Conservation (phyloP, 805 yeast genomes). For the Zygosaccharomyces kombuchaensis region DNA sequence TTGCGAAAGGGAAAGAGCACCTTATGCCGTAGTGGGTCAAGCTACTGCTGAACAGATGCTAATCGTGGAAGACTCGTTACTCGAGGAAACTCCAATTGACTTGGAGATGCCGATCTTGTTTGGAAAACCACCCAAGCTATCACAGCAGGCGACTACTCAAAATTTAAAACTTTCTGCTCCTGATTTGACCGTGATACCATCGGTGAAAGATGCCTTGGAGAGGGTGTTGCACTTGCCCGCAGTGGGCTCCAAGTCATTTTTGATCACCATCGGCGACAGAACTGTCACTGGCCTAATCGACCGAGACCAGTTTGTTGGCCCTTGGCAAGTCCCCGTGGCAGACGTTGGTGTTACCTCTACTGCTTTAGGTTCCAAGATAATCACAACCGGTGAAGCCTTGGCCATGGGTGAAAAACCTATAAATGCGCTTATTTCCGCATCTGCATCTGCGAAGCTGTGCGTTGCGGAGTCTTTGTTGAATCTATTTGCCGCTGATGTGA, state of each 20-base stretch:
- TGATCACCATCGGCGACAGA: conserved; percentile 97
- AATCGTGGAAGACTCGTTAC: conserved; percentile 70
- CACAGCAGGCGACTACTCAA: conserved; percentile 64
- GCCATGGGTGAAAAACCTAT: conserved; percentile 97
- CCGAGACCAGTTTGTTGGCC: conserved; percentile 98
- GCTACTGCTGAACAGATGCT: conserved; percentile 86
- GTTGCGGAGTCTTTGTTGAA: conserved; percentile 93
- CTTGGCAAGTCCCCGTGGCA: conserved; percentile 99
- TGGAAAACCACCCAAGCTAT: conserved; percentile 96
- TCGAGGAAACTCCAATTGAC: conserved; percentile 86
- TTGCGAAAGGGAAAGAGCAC: conserved; percentile 94
- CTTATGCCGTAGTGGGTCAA: conserved; percentile 90
- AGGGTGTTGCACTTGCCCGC: conserved; percentile 87
- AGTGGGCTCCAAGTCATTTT: conserved; percentile 90
- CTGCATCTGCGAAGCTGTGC: conserved; percentile 90
- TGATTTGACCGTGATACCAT: conserved; percentile 36
- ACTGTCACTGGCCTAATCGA: conserved; percentile 95
- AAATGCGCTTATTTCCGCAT: conserved; percentile 79
- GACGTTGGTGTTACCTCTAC: conserved; percentile 96
- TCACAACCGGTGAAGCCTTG: conserved; percentile 90
- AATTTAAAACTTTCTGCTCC: conserved; percentile 45
- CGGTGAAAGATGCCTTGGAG: conserved; percentile 60
- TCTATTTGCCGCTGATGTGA: conserved; percentile 83
- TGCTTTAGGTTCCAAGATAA: conserved; percentile 68
- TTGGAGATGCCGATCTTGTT: conserved; percentile 91